Conservation (phyloP, 1,284 basidiomycete genomes). For the Ceratobasidium papillatum region DNA sequence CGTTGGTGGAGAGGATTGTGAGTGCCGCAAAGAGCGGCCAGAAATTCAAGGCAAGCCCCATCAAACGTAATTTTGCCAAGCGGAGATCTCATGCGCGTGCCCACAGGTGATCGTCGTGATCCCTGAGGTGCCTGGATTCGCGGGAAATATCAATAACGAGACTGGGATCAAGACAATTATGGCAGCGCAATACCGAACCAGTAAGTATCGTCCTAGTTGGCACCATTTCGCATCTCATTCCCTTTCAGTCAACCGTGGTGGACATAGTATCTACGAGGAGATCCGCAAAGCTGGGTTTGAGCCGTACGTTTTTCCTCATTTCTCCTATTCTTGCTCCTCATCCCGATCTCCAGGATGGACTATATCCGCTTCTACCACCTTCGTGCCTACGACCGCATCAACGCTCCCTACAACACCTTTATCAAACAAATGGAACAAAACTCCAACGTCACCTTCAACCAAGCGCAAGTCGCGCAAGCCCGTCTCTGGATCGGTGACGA, state of each 20-base stretch:
- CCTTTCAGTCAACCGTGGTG: conserved; percentile 75
- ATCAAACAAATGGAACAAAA: conserved; percentile 76
- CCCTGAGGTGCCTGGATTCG: conserved; percentile 83
- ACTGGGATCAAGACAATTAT: conserved; percentile 80
- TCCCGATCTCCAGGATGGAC: conserved; percentile 60
- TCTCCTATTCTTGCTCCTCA: not conserved
- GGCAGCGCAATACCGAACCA: conserved; percentile 69
- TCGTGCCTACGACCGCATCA: conserved; percentile 90
- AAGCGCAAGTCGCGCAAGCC: conserved; percentile 87
- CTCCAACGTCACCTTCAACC: conserved; percentile 81
- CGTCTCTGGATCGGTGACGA: conserved; percentile 77
- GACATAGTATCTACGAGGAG: conserved; percentile 84
- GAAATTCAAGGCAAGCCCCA: conserved; percentile 75
- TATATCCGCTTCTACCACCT: conserved; percentile 91
- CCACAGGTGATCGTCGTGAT: conserved; percentile 78
- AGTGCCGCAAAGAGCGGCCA: conserved; percentile 73
- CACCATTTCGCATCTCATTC: not conserved
- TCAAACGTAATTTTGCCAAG: conserved; percentile 31
- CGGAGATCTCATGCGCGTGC: conserved; percentile 17
- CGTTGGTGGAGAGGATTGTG: conserved; percentile 83
- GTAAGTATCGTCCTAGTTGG: conserved; percentile 44
- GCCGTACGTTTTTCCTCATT: conserved; percentile 65
- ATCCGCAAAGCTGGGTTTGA: conserved; percentile 82
- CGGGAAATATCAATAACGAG: conserved; percentile 81
- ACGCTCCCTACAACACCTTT: conserved; percentile 69